These are phyloP conservation scores for Candida anutae DNA, from an alignment of 1,139 yeast genomes.

Conservation along the genomic window DNA sequence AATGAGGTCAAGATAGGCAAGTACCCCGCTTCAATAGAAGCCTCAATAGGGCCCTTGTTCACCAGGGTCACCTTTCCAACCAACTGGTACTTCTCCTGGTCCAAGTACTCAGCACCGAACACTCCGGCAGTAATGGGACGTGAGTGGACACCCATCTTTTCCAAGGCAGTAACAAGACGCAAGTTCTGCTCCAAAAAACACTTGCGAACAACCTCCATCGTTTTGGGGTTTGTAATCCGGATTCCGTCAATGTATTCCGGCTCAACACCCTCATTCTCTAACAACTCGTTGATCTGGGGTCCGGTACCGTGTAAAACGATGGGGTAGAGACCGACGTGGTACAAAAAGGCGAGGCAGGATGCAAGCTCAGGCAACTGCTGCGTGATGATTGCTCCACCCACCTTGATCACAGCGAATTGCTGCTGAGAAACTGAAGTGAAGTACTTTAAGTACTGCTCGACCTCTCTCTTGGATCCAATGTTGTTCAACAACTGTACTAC, in stretches of 20 bases:
- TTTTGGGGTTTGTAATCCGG: constrained; percentile 87
- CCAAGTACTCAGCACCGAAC: constrained; percentile 87
- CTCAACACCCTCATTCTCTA: constrained; percentile 91
- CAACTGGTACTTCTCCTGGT: constrained; percentile 80
- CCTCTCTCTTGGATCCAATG: constrained; percentile 95
- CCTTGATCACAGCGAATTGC: constrained; percentile 96
- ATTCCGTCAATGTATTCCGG: constrained; percentile 96
- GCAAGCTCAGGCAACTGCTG: constrained; percentile 91
- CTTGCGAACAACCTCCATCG: constrained; percentile 93
- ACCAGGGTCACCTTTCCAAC: constrained; percentile 88
- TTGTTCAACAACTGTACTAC: constrained; percentile 91
- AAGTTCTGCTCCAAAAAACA: constrained; percentile 94
- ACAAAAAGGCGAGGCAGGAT: constrained; percentile 87
- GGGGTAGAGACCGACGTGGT: constrained; percentile 96
- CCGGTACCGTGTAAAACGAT: constrained; percentile 98
- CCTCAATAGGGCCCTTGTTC: constrained; percentile 86
- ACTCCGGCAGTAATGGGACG: constrained; percentile 99
- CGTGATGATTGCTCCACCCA: constrained; percentile 97
- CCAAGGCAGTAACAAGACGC: constrained; percentile 90
- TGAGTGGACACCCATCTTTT: constrained; percentile 94
- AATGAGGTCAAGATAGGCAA: constrained; percentile 91
- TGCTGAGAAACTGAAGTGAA: constrained; percentile 94
- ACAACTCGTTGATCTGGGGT: constrained; percentile 91
- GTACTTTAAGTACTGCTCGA: constrained; percentile 91
- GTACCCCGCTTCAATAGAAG: constrained; percentile 93